A percentile compares a stretch with the other conserved stretches of the same genome.
phyloP scores from a whole-genome alignment of 768 basidiomycete species.

The Pilatotrama ljubarskyi region DNA sequence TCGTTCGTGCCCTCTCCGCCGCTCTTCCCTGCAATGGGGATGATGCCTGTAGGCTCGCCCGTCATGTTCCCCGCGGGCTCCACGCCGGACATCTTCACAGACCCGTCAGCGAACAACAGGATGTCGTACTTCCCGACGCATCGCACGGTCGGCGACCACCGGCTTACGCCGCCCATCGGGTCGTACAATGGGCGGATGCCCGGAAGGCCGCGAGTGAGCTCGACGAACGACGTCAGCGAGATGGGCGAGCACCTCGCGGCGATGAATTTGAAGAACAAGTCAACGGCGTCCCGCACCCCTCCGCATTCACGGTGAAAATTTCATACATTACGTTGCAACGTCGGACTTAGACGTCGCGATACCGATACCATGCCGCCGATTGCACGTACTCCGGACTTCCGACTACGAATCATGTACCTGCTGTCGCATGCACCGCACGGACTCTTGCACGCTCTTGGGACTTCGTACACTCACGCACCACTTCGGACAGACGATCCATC shows the following conservation, averaged over 20 bases:
- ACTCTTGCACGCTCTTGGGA: constrained; percentile 1
- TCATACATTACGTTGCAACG: neutral
- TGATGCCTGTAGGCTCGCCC: constrained; percentile 19
- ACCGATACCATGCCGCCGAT: neutral
- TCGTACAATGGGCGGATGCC: constrained; percentile 8
- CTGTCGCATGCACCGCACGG: constrained; percentile 4
- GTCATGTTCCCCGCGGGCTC: constrained; percentile 11
- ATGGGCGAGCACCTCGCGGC: constrained; percentile 14
- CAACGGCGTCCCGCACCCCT: neutral
- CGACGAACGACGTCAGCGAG: constrained; percentile 20
- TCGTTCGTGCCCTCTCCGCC: constrained; percentile 21
- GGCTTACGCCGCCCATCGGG: neutral
- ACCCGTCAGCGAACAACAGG: constrained; percentile 1
- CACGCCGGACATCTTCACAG: constrained; percentile 1
- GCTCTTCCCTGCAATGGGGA: constrained; percentile 17
- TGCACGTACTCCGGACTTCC: neutral
- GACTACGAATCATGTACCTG: neutral
- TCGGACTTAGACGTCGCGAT: neutral
- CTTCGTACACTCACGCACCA: constrained; percentile 12
- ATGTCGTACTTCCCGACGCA: constrained; percentile 17
- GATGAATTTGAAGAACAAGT: constrained; percentile 9
- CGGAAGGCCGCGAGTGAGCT: constrained; percentile 16
- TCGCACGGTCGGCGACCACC: constrained; percentile 12
- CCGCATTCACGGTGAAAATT: constrained; percentile 7
- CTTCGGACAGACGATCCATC: neutral